Evolutionary conservation across 2,329 filamentous ascomycete genomes (phyloP), one percentile per base, ranked within the genome.

Genomic region (Fusarium guadeloupense): DNA sequence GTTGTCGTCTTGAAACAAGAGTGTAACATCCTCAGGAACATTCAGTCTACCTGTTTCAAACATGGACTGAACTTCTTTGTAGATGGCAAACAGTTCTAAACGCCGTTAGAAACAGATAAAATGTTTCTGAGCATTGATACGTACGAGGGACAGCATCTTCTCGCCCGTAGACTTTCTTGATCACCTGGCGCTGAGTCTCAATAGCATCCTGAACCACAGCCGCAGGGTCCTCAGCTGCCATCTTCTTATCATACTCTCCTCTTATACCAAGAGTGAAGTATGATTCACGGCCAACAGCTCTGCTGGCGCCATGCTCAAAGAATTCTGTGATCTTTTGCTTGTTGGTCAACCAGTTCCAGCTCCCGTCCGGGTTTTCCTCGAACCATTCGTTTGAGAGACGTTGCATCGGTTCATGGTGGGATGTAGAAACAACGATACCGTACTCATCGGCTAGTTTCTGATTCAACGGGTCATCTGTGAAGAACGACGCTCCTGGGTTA

Each of bases 11-110:
- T 84, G 79, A 71, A 85, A 89, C 0, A 89, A 73, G 3, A 89
- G 73, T 0, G 84, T 89, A 7, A 89, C 80, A 60, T 88, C 82
- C 3, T 88, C 85, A 0, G 85, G 84, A 0, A 88, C 81, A 2
- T 78, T 71, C 59, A 89, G 78, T 1, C 61, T 28, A 0, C 86
- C 85, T 1, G 80, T 78, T 42, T 89, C 84, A 31, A 85, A 88
- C 59, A 88, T 86, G 10, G 81, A 81, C 63, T 85, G 83, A 0
- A 89, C 85, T 55, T 89, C 87, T 53, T 89, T 89, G 68, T 89
- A 90, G 26, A 89, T 70, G 10, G 85, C 86, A 78, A 86, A 83
- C 50, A 88, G 79, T 68, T 89, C 85, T 64, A 76, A 2, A 0
- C 3, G n/a, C 6, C 0, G 1, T 62, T 5, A 62, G 49, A 0